Evolutionary conservation across 169 alveolate genomes (phyloP), one percentile per base, ranked within the genome.

Genomic region (Eimeria falciformis): DNA sequence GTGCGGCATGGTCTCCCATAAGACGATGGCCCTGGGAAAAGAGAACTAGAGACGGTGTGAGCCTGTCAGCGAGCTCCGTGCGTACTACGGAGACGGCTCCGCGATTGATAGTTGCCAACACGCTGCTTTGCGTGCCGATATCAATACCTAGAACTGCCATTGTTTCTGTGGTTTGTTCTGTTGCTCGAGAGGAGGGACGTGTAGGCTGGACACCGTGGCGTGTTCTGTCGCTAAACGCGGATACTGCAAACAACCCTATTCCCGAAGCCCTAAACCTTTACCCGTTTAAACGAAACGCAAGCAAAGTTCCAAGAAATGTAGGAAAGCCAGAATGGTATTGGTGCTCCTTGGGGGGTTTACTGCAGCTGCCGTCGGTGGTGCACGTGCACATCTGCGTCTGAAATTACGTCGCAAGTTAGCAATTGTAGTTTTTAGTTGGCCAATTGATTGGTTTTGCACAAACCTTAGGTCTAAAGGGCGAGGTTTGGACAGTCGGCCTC

Each of bases 1-100:
- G 92, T 25, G 92, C 81, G 5, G 99, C 98, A 56, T 96, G 95
- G 90, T 98, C 99, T n/a, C 99, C 99, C 29, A 97, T 96, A 21
- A 97, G 94, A 84, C 99, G 95, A 87, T 97, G 97, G 65, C 96
- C 96, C 62, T 95, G 97, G 23, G 98, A 96, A 86, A 96, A 98
- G 4, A 99, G 98, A 23, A 98, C 97, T 29, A 98, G 93, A 25
- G 97, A 95, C 85, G 99, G 99, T 5, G 99, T 98, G 86, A 96
- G 94, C 81, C 99, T 95, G 84, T 97, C 98, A 25, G 99, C 97
- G 25, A 98, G 95, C 84, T 99, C 99, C 91, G 97, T 98, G 53
- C 98, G 94, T 4, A 99, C 98, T 58, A 98, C 96, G 79, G 98
- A 98, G 33, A 99, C 98, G 29, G 99, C 98, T 25, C 99, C 99